Evolutionary conservation across 2,329 filamentous ascomycete species (phyloP).

Genomic region (Neoarthrinium moseri): DNA sequence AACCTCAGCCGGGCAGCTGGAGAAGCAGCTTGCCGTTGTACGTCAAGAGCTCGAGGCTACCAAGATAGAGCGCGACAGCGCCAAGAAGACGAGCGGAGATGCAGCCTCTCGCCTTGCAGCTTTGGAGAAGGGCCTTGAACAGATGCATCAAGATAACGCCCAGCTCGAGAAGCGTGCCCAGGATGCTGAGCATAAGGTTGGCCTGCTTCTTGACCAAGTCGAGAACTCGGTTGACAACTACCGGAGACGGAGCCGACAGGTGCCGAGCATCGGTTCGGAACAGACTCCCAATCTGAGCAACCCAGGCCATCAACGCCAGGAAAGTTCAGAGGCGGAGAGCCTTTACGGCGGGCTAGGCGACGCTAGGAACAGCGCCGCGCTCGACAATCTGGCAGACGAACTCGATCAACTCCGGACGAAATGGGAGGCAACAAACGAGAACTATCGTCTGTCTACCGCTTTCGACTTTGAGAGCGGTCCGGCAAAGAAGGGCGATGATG

Average conservation of each 20-base stretch:
- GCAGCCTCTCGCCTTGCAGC: constrained; percentile 60
- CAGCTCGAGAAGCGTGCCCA: constrained; percentile 79
- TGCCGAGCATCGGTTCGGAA: constrained; percentile 51
- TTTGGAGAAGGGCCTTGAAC: constrained; percentile 69
- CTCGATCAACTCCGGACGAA: constrained; percentile 86
- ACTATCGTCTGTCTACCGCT: constrained; percentile 84
- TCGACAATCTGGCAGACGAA: constrained; percentile 90
- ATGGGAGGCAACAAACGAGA: constrained; percentile 96
- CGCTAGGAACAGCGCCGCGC: constrained; percentile 61
- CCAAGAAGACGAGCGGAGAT: constrained; percentile 46
- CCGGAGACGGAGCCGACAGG: constrained; percentile 70
- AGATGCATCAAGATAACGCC: constrained; percentile 78
- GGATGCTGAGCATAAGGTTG: constrained; percentile 92
- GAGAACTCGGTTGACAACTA: constrained; percentile 94
- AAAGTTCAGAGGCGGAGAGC: constrained; percentile 61
- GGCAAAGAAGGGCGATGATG: constrained; percentile 43
- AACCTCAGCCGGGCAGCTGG: constrained; percentile 64
- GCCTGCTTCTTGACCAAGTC: constrained; percentile 89
- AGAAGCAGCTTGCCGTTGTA: constrained; percentile 67
- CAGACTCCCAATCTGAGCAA: constrained; percentile 33
- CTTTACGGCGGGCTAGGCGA: constrained; percentile 59
- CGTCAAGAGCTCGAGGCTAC: constrained; percentile 67
- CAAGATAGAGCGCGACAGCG: constrained; percentile 65
- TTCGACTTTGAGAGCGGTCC: constrained; percentile 74
- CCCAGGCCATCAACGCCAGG: constrained; percentile 47